These are phyloP conservation scores for Ustilago cynodontis DNA, from an alignment of 1,284 basidiomycete species.

Conservation along the genomic window DNA sequence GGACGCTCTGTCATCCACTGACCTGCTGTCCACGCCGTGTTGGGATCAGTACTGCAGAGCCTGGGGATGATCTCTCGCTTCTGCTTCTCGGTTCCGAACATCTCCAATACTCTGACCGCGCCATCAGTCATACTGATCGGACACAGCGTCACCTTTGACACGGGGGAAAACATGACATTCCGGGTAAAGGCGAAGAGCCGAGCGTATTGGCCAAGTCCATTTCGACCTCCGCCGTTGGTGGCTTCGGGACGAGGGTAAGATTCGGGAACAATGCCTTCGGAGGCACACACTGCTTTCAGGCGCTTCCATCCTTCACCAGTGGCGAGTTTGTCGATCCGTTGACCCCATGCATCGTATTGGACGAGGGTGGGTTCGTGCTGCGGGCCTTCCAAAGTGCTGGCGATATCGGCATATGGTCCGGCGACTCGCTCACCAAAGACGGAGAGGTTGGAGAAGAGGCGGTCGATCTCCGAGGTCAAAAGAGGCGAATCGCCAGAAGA, in stretches of 20 bases:
- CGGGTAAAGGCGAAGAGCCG: conserved; percentile 44
- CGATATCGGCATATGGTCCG: conserved; percentile 33
- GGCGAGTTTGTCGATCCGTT: conserved; percentile 53
- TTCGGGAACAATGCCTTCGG: conserved; percentile 48
- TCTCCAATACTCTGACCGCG: conserved; percentile 78
- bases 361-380: conserved; percentile 50
- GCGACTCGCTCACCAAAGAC: conserved; percentile 25
- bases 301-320: conserved; percentile 57
- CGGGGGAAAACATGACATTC: conserved; percentile 46
- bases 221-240: conserved; percentile 31
- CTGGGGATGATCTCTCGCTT: conserved; percentile 75
- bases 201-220: conserved; percentile 31
- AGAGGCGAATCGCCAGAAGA: conserved; percentile 19
- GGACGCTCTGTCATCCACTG: conserved; percentile 78
- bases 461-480: conserved; percentile 10
- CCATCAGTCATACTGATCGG: conserved; percentile 82
- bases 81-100: conserved; percentile 76
- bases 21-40: conserved; percentile 78
- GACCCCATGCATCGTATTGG: conserved; percentile 60
- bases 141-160: conserved; percentile 48
- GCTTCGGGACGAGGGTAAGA: conserved; percentile 30
- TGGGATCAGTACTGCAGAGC: conserved; percentile 75
- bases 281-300: conserved; percentile 36
- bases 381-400: conserved; percentile 36
- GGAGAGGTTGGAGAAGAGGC: conserved; percentile 30